These are phyloP conservation scores for Verticillium nubilum DNA, from an alignment of 2,329 filamentous ascomycete genomes.

Conservation along the genomic window DNA sequence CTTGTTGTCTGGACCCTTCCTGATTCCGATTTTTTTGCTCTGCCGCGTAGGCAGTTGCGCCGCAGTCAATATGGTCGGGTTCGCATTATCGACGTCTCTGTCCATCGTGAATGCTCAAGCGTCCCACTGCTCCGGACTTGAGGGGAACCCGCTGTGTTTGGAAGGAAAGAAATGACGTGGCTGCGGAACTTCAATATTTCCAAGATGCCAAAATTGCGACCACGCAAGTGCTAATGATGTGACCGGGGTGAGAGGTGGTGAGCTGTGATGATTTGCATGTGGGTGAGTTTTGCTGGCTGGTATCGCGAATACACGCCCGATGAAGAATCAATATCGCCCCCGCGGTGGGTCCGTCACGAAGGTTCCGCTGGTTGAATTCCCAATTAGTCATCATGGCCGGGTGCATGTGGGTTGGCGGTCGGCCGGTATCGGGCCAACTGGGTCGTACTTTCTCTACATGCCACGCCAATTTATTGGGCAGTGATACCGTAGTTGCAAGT, in stretches of 20 bases:
- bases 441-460: neutral
- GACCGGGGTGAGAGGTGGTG: neutral
- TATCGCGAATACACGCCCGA: neutral
- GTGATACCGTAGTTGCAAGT: too few species aligned
- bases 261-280: neutral
- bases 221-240: neutral
- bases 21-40: conserved; percentile 41
- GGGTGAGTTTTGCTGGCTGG: neutral
- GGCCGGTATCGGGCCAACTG: neutral
- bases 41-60: conserved; percentile 82
- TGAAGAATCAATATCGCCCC: neutral
- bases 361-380: neutral
- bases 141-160: neutral
- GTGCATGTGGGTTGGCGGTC: neutral
- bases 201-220: neutral
- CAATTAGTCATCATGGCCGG: neutral
- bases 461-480: neutral
- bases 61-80: conserved; percentile 85
- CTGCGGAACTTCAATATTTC: neutral
- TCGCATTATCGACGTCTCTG: conserved; percentile 65
- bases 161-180: neutral
- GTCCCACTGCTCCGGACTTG: neutral
- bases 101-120: conserved; percentile 22
- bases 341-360: neutral
- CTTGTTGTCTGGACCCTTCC: conserved; percentile 39